Conservation (phyloP, 2,329 filamentous ascomycete species). For the Cladophialophora immunda region DNA sequence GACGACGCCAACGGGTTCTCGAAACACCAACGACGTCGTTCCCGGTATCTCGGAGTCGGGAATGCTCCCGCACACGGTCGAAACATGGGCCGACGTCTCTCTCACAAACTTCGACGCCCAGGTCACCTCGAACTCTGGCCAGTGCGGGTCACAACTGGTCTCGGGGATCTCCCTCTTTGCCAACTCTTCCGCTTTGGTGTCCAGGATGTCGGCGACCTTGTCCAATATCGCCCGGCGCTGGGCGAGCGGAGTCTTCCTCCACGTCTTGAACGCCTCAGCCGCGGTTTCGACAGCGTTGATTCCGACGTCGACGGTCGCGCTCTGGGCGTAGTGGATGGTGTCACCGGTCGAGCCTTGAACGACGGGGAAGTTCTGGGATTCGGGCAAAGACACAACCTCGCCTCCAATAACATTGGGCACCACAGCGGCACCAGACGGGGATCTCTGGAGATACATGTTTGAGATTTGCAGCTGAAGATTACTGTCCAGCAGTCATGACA, state of each 20-base stretch:
- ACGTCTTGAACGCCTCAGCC: slow-evolving; percentile 22
- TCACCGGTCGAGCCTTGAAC: slow-evolving; percentile 16
- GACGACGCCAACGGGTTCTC: slow-evolving; percentile 60
- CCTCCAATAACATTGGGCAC: slow-evolving; percentile 24
- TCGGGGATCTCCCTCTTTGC: slow-evolving; percentile 16
- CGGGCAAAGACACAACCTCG: slow-evolving; percentile 13
- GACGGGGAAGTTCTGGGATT: slow-evolving; percentile 25
- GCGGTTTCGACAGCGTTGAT: slow-evolving; percentile 18
- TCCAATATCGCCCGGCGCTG: slow-evolving; percentile 82
- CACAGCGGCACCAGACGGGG: slow-evolving; percentile 3
- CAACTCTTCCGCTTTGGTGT: slow-evolving; percentile 70
- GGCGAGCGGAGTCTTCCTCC: slow-evolving; percentile 68
- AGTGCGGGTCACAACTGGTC: slow-evolving; percentile 17
- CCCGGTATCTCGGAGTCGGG: slow-evolving; percentile 83
- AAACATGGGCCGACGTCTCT: slow-evolving; percentile 82
- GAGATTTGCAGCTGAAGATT: not conserved
- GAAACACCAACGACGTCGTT: slow-evolving; percentile 68
- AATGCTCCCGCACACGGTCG: slow-evolving; percentile 82
- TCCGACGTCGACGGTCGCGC: slow-evolving; percentile 23
- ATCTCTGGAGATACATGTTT: slow-evolving; percentile 4
- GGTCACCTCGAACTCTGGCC: slow-evolving; percentile 72
- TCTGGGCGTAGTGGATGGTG: slow-evolving; percentile 24
- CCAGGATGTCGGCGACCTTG: slow-evolving; percentile 76
- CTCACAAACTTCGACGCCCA: slow-evolving; percentile 91
- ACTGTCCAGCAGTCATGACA: not conserved